Evolutionary conservation across 2,329 filamentous ascomycete genomes (phyloP), one percentile per base, ranked within the genome.

Genomic region (Ophiostoma tasmaniense): DNA sequence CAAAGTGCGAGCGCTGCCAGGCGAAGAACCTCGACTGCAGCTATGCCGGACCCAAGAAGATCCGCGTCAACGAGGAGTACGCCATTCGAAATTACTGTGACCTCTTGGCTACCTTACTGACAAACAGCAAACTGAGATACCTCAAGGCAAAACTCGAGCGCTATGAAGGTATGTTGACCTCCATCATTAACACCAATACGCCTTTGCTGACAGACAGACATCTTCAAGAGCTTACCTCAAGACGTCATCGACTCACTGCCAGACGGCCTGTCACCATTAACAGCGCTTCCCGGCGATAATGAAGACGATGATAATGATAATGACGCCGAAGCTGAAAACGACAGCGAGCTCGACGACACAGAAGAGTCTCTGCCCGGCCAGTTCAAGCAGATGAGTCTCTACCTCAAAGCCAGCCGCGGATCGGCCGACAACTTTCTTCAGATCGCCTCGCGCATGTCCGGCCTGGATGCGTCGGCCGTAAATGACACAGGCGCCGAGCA

Each of bases 351-450:
- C 4, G 67, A 65, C 25, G 67, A 67, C 0, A 39, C 20, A 0
- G 67, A 71, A 5, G 71, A 69, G n/a, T 17, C 25, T 2, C 55
- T 72, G 11, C 22, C 71, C 2, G 68, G 64, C 22, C 70, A 72
- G 20, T 67, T 72, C 17, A 59, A 67, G 42, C 70, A 72, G 42
- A 70, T 70, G 30, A 76, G 73, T 52, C 69, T 79, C 3, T 75
- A 78, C 37, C 72, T 76, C 2, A 68, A 68, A 1, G 71, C 66
- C n/a, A 71, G 72, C 7, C 77, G 78, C 0, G 78, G 77, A 0
- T 78, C 78, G 2, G 78, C 79, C 1, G 78, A 80, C 71, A 76
- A 75, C 59, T 79, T 81, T 62, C 73, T 80, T 22, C 75, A 75
- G n/a, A 78, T 75, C 45, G 76, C 80, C 25, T 73, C 76, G 20